Evolutionary conservation across 179 eudicot species (phyloP), one percentile per base, ranked within the genome.

Genomic region (Corrigiola litoralis): DNA sequence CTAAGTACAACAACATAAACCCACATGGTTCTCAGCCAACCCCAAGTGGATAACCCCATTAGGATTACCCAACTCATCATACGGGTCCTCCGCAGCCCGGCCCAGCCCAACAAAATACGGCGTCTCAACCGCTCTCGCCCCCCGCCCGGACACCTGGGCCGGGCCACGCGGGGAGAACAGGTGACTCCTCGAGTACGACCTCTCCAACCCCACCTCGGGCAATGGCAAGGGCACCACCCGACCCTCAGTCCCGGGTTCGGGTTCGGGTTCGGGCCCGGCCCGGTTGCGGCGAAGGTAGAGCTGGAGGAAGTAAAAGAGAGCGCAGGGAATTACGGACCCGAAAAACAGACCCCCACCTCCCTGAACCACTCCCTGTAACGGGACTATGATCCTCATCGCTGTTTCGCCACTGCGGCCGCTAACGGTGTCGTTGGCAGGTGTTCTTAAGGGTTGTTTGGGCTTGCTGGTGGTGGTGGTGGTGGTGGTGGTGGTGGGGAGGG

Each of bases 311-410:
- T 89, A 91, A 71, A 85, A 91, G 25, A 91, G 81, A 47, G 90
- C 96, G 44, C 96, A 91, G 4, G 97, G 96, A 27, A 91, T 87
- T 1, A 76, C 80, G 16, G 96, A 91, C 27, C 91, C 97, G 4
- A 91, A 58, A 23, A 89, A 65, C 2, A 91, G 74, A 12, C 97
- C 96, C 0, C 97, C 96, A 2, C 91, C 62, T 23, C 98, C 98
- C 29, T 92, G 91, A 14, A 89, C 98, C 0, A 92, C 75, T 2
- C 96, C 98, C 73, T 92, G 98, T 58, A 92, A 71, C 53, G 97
- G 98, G 1, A 92, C 96, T 31, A 92, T 87, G 11, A 92, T 75
- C 70, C 98, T 83, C 98, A 92, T 92, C 23, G 57, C 94, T 18
- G 92, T 46, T n/a, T 45, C 72, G 42, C 70, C 70, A 31, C 38